phyloP scores from a whole-genome alignment of 108 stramenopile genomes.

The Poteriospumella lacustris region DNA sequence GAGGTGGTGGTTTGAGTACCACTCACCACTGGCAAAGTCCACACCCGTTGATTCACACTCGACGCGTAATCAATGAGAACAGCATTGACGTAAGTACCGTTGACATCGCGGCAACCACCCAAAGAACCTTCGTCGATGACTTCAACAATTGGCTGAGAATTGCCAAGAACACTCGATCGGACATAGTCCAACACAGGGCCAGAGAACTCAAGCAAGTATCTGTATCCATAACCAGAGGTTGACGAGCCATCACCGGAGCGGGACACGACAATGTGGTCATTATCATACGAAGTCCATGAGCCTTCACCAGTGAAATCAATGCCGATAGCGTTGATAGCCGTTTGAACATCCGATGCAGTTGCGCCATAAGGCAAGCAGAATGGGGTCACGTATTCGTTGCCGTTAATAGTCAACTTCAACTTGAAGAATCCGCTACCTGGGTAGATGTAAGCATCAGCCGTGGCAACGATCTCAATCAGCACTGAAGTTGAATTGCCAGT shows the following conservation, averaged over 20 bases:
- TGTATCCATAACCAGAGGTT: conserved; percentile 63
- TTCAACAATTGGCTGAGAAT: conserved; percentile 56
- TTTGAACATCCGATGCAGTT: conserved; percentile 53
- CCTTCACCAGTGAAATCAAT: conserved; percentile 63
- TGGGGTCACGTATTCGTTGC: conserved; percentile 30
- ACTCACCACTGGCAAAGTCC: conserved; percentile 31
- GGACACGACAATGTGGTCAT: conserved; percentile 59
- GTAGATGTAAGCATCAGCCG: conserved; percentile 12
- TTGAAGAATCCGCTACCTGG: conserved; percentile 43
- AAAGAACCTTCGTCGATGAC: conserved; percentile 38
- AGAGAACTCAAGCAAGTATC: conserved; percentile 50
- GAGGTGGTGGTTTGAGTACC: conserved; percentile 40
- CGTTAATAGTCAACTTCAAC: conserved; percentile 35
- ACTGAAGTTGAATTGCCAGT: conserved; percentile 39
- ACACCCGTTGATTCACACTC: background rate
- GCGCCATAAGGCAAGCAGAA: conserved; percentile 55
- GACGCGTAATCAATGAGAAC: background rate
- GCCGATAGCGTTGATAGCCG: conserved; percentile 50
- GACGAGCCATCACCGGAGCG: conserved; percentile 58
- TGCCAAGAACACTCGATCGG: conserved; percentile 35
- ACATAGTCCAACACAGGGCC: conserved; percentile 9
- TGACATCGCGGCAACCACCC: conserved; percentile 61
- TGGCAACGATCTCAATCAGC: conserved; percentile 31
- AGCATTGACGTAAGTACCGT: conserved; percentile 48
- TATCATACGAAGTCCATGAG: conserved; percentile 43